Evolutionary conservation across 805 yeast genomes (phyloP).

Genomic region (Sugiyamaella marilandica): DNA sequence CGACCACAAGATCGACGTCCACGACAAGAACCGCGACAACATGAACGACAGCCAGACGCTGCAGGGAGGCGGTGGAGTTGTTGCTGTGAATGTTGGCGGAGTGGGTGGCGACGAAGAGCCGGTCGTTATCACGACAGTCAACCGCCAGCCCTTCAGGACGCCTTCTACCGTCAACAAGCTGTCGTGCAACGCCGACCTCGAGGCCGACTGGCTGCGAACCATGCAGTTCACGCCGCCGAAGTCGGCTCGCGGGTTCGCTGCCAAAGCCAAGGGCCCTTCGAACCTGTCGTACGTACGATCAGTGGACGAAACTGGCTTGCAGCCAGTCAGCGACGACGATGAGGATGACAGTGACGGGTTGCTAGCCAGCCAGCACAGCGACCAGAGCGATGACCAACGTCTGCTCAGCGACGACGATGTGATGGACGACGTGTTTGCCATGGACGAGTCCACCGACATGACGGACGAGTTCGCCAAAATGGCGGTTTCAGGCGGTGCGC

Average conservation of each 20-base stretch:
- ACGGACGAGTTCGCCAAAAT: conserved; percentile 8
- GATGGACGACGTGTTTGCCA: conserved; percentile 24
- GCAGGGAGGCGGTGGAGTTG: not conserved
- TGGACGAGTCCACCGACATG: conserved; percentile 17
- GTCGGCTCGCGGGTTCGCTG: conserved; percentile 1
- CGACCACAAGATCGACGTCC: not conserved
- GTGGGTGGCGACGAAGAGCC: conserved; percentile 3
- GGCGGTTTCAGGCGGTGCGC: conserved; percentile 1
- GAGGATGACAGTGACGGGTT: conserved; percentile 11
- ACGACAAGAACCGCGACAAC: too few species aligned
- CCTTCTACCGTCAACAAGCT: conserved; percentile 24
- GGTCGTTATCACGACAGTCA: conserved; percentile 25
- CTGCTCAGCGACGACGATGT: conserved; percentile 9
- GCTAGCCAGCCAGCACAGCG: not conserved
- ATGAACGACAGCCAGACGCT: too few species aligned
- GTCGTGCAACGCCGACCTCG: not conserved
- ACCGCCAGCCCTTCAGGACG: conserved; percentile 31
- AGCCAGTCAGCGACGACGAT: conserved; percentile 11
- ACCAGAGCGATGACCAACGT: not conserved
- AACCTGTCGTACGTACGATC: conserved; percentile 12
- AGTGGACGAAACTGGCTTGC: conserved; percentile 11
- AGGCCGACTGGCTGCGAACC: conserved; percentile 25
- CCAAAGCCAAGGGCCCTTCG: conserved; percentile 13
- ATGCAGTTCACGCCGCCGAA: conserved; percentile 31
- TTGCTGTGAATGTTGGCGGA: too few species aligned